Evolutionary conservation across 2,329 filamentous ascomycete genomes (phyloP).

Genomic region (Arthrobotrys musiformis): DNA sequence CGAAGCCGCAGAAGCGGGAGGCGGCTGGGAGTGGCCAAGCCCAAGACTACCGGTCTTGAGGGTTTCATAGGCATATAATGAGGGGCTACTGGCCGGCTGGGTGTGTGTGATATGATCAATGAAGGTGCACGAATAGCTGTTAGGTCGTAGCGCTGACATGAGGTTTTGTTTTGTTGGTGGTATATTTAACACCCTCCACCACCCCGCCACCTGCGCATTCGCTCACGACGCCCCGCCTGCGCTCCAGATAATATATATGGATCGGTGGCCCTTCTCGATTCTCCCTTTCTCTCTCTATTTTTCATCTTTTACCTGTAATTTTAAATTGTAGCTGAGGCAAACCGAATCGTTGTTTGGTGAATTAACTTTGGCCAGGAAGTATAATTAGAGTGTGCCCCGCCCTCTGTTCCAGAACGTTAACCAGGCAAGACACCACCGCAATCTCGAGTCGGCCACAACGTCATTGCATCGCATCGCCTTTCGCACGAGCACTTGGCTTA

Average conservation of each 20-base stretch:
- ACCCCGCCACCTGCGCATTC: neutral
- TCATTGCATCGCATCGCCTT: neutral
- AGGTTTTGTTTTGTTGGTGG: no score
- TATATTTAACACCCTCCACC: conserved; percentile 3
- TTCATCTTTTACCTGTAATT: no score
- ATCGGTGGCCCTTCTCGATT: no score
- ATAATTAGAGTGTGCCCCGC: conserved; percentile 11
- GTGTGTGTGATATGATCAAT: conserved; percentile 12
- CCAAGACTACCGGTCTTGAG: neutral
- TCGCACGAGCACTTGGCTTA: neutral
- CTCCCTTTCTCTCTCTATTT: neutral
- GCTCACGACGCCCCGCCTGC: no score
- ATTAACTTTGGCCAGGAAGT: no score
- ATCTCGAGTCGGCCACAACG: conserved; percentile 2
- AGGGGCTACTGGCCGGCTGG: neutral
- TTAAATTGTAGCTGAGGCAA: no score
- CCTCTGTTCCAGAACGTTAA: neutral
- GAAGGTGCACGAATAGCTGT: neutral
- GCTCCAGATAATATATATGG: no score
- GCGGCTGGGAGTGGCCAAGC: conserved; percentile 5
- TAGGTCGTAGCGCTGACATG: neutral
- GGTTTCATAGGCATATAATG: no score
- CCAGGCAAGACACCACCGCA: conserved; percentile 12
- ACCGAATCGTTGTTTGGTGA: no score
- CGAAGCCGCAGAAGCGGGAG: conserved; percentile 5